Evolutionary conservation across 345 rosid species (phyloP), one percentile per base, ranked within the genome.

Genomic region (Euclidium syriacum): DNA sequence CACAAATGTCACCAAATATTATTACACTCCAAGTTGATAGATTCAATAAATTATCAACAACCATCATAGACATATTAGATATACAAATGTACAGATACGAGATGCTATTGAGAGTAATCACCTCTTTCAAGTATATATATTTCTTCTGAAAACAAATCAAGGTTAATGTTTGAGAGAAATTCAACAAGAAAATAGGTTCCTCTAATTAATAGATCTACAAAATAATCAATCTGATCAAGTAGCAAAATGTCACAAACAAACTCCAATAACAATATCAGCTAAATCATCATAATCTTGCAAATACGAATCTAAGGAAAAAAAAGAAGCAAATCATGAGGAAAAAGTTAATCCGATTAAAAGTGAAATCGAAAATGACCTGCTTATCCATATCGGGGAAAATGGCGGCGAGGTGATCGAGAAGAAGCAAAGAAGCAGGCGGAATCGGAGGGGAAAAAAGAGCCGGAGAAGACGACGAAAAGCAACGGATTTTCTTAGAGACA

Each of bases 331-430:
- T 12, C 4, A 3, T 22, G 11, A n/a, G 8, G 2, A 41, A 41
- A 14, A 10, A n/a, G 6, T 6, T 19, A n/a, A 41, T 22, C 33
- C 11, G 18, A 23, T 10, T 3, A 10, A 47, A 58, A 25, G 0
- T 14, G n/a, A 9, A 4, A 46, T 61, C 15, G 33, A 14, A 32
- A 40, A 41, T 2, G 22, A 87, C 96, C 85, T 84, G 73, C 49
- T 81, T 80, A 76, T 89, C 96, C 96, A 89, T 89, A 29, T 81
- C 79, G 73, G 91, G 95, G 71, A 89, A 89, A 24, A 81, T 60
- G 10, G 78, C 65, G 25, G 73, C 60, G 58, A 88, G 86, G 35
- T 81, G 85, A 17, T 81, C 80, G 70, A 86, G 39, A 20, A 73
- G 64, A 53, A 64, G 57, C 30, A 72, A 63, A 50, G 80, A 69